Evolutionary conservation across 2,329 filamentous ascomycete species (phyloP), one percentile per base, ranked within the genome.

Genomic region (Chaetomium globosum): DNA sequence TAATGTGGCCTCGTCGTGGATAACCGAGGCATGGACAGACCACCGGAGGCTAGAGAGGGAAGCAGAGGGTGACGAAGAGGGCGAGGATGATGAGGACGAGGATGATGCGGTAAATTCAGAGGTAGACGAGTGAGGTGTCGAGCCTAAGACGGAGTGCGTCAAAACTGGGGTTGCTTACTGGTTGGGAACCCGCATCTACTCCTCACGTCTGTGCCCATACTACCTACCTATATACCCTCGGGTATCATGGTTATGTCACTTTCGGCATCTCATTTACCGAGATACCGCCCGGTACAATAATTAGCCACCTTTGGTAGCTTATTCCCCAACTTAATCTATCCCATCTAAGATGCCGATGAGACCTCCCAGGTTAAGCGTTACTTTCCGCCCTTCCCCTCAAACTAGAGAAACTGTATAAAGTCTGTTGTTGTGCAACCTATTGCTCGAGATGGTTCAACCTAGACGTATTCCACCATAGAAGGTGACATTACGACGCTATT

Each of bases 211-310:
- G 3, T 9, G 9, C 6, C 6, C 46, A 48, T 48, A 48, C 19
- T 21, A 43, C 36, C 26, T 26, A 26, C 26, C 4, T 43, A 16
- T 36, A 43, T 43, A 43, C 39, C 19, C 7, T 23, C 21, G n/a
- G 43, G 46, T 23, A 23, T 48, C 43, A 48, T 21, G 6, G 43
- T 21, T n/a, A 26, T 33, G 33, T 39, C 33, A 23, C 23, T 57
- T 21, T 57, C 55, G 55, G 55, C 33, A 43, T n/a, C 16, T 10
- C 33, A 39, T 57, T 16, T 43, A 26, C 55, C 55, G 55, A 57
- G 30, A 57, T 43, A 39, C 55, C 33, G 39, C 19, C 33, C 23
- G 16, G 23, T 26, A 51, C 33, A 19, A 28, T 57, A 43, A 57
- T 57, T 57, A 57, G 53, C 55, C 55, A 46, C 33, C 43, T 57